Conservation (phyloP, 352 stramenopile species). For the Phytophthora nicotianae region DNA sequence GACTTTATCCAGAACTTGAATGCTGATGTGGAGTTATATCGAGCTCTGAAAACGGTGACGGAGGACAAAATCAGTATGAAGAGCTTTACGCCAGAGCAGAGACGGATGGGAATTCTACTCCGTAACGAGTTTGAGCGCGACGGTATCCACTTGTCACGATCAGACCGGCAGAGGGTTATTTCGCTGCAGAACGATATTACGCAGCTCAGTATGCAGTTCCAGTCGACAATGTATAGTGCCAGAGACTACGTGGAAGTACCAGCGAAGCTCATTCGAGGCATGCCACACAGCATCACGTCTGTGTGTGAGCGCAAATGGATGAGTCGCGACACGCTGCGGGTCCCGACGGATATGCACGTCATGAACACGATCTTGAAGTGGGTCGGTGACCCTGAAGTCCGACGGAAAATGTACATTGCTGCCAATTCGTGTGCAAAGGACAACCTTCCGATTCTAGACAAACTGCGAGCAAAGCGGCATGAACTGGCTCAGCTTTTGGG, state of each 20-base stretch:
- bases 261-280: constrained; percentile 49
- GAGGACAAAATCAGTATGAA: constrained; percentile 56
- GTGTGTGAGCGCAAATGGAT: constrained; percentile 73
- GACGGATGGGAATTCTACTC: constrained; percentile 88
- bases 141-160: constrained; percentile 91
- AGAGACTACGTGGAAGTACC: constrained; percentile 72
- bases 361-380: constrained; percentile 94
- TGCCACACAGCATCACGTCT: constrained; percentile 66
- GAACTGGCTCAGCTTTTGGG: constrained; percentile 88
- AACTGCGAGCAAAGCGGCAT: constrained; percentile 87
- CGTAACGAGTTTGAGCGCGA: constrained; percentile 95
- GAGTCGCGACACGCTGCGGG: constrained; percentile 59
- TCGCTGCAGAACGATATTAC: constrained; percentile 90
- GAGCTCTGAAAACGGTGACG: constrained; percentile 75
- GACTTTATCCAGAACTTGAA: constrained; percentile 96
- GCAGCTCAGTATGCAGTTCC: constrained; percentile 88
- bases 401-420: constrained; percentile 92
- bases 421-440: constrained; percentile 84
- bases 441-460: constrained; percentile 82
- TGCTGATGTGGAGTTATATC: constrained; percentile 91
- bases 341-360: constrained; percentile 88
- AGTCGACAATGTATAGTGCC: constrained; percentile 78
- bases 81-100: constrained; percentile 89
- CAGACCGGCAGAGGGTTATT: constrained; percentile 82
- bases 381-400: constrained; percentile 71